Evolutionary conservation across 2,329 filamentous ascomycete genomes (phyloP), one percentile per base, ranked within the genome.

Genomic region (Penicillium thymicola): DNA sequence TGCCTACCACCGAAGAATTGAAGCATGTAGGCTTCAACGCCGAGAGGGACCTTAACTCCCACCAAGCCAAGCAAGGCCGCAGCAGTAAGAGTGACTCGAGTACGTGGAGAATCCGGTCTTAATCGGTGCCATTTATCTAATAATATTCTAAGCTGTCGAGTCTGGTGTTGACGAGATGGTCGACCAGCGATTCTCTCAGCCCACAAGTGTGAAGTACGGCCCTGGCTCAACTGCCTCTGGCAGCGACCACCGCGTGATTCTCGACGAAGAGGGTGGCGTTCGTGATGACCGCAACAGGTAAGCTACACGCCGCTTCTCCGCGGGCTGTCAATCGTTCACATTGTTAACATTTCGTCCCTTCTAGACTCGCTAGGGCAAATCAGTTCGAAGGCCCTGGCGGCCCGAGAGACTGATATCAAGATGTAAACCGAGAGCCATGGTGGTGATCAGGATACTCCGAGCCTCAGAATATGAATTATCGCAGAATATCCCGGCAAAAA

Each of bases 91-190:
- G 75, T 58, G 69, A 72, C 49, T 75, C 75, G 21, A 69, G 75
- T 78, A 72, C 18, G 67, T 62, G 36, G 9, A 23, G 7, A 28
- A 11, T 14, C 7, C 4, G 11, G 16, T 36, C 11, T 18, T 25
- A 34, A 10, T 7, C 5, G 3, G 5, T 30, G 14, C 4, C 23
- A 25, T 43, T 13, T 40, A 13, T 25, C 57, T 62, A 28, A 59
- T 14, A 51, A 13, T 16, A 14, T 10, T 6, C 11, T 25, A 23
- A 76, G 74, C 71, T 25, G 45, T 66, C 23, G 76, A 78, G 59
- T 77, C 76, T 23, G 75, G 75, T 28, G 69, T 78, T 57, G 69
- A 78, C 56, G 71, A 72, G 61, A 67, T 68, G 54, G 75, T 68
- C 28, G 66, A 74, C 28, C 65, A 68, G 49, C 72, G 72, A 52